Base-by-base conservation (phyloP, 306 rosid genomes). In the Ormosia semicastrata region DNA sequence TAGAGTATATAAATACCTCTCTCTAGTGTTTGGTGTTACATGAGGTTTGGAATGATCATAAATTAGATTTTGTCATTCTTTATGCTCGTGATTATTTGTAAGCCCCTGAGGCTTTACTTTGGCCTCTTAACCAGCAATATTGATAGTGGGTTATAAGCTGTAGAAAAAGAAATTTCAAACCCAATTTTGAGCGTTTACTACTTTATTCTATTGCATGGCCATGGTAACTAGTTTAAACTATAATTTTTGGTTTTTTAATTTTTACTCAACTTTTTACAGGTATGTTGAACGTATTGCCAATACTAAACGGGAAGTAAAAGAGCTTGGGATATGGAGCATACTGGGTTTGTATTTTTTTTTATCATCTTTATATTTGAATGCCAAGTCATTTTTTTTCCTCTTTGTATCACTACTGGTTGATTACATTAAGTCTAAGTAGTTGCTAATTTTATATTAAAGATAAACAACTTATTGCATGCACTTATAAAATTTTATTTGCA, bases 261-360 rank as follows among this genome's bases (percentile, higher is more conserved):
- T 79, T 53, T 52, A 37, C 50, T 62, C 34, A 54, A 65, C 44
- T 18, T 77, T 47, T 75, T 86, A 79, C 93, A 95, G 99, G 81
- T 95, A 95, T 86, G 94, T 89, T 74, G 99, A 93, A 43, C 97
- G 98, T 46, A 87, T 95, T 79, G 90, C 98, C 53, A 95, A 89
- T 87, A 89, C 94, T 82, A 95, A 91, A 80, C 93, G 99, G 99
- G 99, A 95, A 87, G 90, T 95, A 71, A 95, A 87, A 85, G 99
- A 93, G 78, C 98, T 95, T 81, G 99, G 99, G 50, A 82, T n/a
- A n/a, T 95, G 54, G 99, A 95, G 85, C 99, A 95, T 90, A 95
- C 93, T 68, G 97, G 98, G 99, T 96, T 50, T 82, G 97, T 88
- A 82, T 79, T 76, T 75, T 89, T n/a, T n/a, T 63, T 11, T 36